Evolutionary conservation across 768 basidiomycete genomes (phyloP), one percentile per base, ranked within the genome.

Genomic region (Flagelloscypha sp.): DNA sequence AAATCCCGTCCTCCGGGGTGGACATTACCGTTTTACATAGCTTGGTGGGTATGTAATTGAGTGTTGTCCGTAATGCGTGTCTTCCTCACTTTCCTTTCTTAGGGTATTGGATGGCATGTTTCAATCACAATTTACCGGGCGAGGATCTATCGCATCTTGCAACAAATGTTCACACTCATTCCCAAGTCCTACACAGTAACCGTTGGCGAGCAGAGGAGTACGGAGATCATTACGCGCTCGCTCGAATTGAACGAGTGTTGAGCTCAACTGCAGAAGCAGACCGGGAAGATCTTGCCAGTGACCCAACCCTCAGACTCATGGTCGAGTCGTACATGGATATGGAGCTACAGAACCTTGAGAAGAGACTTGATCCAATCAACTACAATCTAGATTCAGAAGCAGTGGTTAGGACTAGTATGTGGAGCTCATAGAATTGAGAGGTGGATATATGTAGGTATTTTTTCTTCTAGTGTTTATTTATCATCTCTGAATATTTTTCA

Each of bases 11-110:
- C 62, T 0, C 43, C 53, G 15, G 54, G 54, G 10, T 64, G 63
- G 65, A 63, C 48, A 59, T 64, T 58, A 4, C 36, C 50, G 2
- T 42, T 43, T 9, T 58, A 54, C 54, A 39, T 58, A 4, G 54
- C 50, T 1, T 56, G 49, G 23, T 58, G 56, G 54, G 52, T 50
- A n/a, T n/a, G n/a, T 2, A 49, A 29, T 12, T 37, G 42, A 38
- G 13, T 23, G 36, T 5, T n/a, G n/a, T n/a, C 2, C 4, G 16
- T 20, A 21, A 13, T 6, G 13, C n/a, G 9, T 24, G 15, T 3
- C n/a, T 6, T 4, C n/a, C 15, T 4, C 19, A 6, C 3, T 22
- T 35, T n/a, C n/a, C n/a, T 12, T 15, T 10, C 11, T 17, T 30
- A 15, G 9, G 7, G 6, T 13, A 7, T 24, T 33, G 42, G 45